These are phyloP conservation scores for Fagopyrum esculentum DNA, from an alignment of 148 eudicot genomes.

Conservation along the genomic window DNA sequence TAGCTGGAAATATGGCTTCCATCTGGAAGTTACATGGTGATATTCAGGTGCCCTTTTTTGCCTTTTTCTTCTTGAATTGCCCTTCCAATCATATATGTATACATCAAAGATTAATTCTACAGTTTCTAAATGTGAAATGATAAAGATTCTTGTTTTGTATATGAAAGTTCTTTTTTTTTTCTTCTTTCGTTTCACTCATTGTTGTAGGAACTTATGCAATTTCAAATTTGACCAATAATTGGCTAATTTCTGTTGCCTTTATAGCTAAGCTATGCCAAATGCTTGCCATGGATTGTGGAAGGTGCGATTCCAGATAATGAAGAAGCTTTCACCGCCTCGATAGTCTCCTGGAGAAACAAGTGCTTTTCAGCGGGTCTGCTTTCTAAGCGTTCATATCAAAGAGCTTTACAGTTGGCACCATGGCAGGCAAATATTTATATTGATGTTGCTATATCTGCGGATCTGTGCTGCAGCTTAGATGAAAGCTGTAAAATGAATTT, in stretches of 20 bases:
- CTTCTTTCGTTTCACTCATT: not conserved
- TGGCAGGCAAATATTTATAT: conserved; percentile 83
- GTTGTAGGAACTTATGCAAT: not conserved
- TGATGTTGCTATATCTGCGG: conserved; percentile 73
- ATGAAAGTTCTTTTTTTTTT: not conserved
- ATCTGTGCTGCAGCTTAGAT: conserved; percentile 42
- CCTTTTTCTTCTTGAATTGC: not conserved
- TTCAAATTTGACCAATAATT: not conserved
- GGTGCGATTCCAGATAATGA: conserved; percentile 23
- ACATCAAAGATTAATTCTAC: not conserved
- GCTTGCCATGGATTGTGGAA: conserved; percentile 80
- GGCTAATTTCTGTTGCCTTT: conserved; percentile 17
- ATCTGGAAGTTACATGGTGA: conserved; percentile 92
- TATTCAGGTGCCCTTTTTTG: conserved; percentile 50
- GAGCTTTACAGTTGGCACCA: conserved; percentile 86
- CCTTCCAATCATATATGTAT: not conserved
- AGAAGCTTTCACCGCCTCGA: conserved; percentile 51
- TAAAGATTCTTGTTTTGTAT: not conserved
- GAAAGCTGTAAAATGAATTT: conserved; percentile 30
- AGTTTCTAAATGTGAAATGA: not conserved
- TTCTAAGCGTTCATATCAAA: conserved; percentile 76
- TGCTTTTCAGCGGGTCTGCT: conserved; percentile 52
- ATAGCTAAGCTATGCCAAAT: conserved; percentile 81
- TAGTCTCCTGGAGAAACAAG: conserved; percentile 53
- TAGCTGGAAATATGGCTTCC: conserved; percentile 69